Evolutionary conservation across 768 basidiomycete species (phyloP).

Genomic region (Podaxis sp.): DNA sequence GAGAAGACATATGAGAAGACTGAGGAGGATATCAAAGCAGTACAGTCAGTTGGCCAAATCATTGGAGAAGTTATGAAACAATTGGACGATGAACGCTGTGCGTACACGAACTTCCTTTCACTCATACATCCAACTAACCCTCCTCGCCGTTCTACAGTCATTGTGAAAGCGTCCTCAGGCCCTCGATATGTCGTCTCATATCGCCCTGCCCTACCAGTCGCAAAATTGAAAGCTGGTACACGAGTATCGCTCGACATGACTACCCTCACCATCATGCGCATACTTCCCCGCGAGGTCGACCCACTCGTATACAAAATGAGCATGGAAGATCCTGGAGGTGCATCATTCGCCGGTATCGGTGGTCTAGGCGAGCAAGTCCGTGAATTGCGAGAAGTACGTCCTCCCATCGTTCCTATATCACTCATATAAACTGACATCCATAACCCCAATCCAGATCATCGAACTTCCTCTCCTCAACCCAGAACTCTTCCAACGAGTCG

Average conservation of each 20-base stretch:
- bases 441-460: slow-evolving; percentile 62
- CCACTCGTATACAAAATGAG: slow-evolving; percentile 99
- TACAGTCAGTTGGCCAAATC: slow-evolving; percentile 98
- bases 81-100: slow-evolving; percentile 95
- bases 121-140: slow-evolving; percentile 3
- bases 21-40: slow-evolving; percentile 98
- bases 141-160: slow-evolving; percentile 51
- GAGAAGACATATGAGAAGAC: slow-evolving; percentile 92
- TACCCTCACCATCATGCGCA: slow-evolving; percentile 97
- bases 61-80: slow-evolving; percentile 99
- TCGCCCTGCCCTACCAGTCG: slow-evolving; percentile 86
- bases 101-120: slow-evolving; percentile 27
- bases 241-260: slow-evolving; percentile 99
- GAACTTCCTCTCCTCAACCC: slow-evolving; percentile 93
- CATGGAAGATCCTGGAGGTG: slow-evolving; percentile 94
- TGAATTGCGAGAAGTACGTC: slow-evolving; percentile 85
- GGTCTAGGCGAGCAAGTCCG: slow-evolving; percentile 95
- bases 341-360: slow-evolving; percentile 95
- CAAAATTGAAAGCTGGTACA: slow-evolving; percentile 89
- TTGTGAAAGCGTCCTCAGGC: slow-evolving; percentile 97
- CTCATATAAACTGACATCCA: neutral
- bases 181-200: slow-evolving; percentile 99
- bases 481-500: slow-evolving; percentile 92
- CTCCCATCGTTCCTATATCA: neutral
- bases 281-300: slow-evolving; percentile 95